These are phyloP conservation scores for Skeletonema menzelii DNA, from an alignment of 108 stramenopile genomes.

Conservation along the genomic window DNA sequence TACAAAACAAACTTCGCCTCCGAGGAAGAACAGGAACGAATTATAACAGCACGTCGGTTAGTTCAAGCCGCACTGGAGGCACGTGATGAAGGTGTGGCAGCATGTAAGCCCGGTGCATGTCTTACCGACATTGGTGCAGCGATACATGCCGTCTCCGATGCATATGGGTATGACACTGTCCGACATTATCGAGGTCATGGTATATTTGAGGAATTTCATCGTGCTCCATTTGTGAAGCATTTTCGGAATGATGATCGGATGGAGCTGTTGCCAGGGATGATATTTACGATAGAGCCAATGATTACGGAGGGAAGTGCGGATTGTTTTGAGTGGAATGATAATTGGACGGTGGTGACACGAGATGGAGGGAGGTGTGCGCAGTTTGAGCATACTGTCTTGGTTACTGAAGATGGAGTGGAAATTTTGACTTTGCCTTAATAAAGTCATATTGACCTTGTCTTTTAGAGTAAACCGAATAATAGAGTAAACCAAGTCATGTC, in stretches of 20 bases:
- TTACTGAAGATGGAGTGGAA: conserved; percentile 92
- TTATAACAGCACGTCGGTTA: conserved; percentile 62
- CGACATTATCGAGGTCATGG: conserved; percentile 95
- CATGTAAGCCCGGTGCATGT: conserved; percentile 69
- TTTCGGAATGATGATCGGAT: conserved; percentile 81
- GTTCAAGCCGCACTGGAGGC: conserved; percentile 71
- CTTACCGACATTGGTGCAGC: conserved; percentile 87
- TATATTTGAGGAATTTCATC: conserved; percentile 88
- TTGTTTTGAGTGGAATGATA: conserved; percentile 84
- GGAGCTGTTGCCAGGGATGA: conserved; percentile 87
- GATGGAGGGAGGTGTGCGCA: conserved; percentile 95
- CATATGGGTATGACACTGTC: conserved; percentile 84
- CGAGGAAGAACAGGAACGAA: conserved; percentile 49
- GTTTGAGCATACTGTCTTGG: conserved; percentile 97
- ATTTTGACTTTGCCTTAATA: conserved; percentile 75
- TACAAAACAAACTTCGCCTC: conserved; percentile 41
- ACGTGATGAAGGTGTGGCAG: conserved; percentile 74
- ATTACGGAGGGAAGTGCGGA: conserved; percentile 81
- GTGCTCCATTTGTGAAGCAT: conserved; percentile 91
- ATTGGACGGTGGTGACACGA: conserved; percentile 95
- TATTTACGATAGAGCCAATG: conserved; percentile 99
- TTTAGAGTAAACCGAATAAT: too few relatives aligned
- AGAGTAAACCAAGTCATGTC: too few relatives aligned
- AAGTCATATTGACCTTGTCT: too few relatives aligned
- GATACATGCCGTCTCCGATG: conserved; percentile 84